These are phyloP conservation scores for Mucor saturninus DNA, from an alignment of 371 early-diverging fungal genomes.

Conservation along the genomic window DNA sequence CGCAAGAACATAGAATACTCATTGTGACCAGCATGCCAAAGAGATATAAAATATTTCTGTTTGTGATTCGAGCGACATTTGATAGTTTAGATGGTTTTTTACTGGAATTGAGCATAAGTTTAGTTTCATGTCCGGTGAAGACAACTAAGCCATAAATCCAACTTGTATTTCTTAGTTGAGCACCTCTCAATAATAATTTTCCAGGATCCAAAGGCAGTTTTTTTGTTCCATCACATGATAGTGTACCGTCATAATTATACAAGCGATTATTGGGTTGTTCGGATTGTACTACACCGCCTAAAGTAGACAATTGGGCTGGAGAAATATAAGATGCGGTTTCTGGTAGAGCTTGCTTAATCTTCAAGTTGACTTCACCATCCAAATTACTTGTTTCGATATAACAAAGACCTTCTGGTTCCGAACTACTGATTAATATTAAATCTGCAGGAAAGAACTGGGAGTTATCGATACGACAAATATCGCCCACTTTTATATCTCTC, in stretches of 20 bases:
- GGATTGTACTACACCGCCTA: conserved; percentile 67
- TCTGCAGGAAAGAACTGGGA: conserved; percentile 94
- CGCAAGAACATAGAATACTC: conserved; percentile 84
- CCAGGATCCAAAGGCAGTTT: conserved; percentile 77
- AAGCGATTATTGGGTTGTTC: conserved; percentile 88
- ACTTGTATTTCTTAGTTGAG: conserved; percentile 80
- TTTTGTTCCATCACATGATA: conserved; percentile 56
- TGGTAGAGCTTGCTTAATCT: conserved; percentile 83
- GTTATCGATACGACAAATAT: conserved; percentile 87
- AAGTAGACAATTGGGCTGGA: conserved; percentile 56
- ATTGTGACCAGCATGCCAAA: conserved; percentile 85
- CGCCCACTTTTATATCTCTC: conserved; percentile 88
- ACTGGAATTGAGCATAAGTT: conserved; percentile 85
- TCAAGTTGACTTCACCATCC: conserved; percentile 95
- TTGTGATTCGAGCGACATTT: conserved; percentile 85
- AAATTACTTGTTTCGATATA: conserved; percentile 96
- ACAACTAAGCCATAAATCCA: conserved; percentile 87
- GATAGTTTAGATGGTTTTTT: conserved; percentile 55
- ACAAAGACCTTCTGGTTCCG: conserved; percentile 89
- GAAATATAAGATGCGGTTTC: conserved; percentile 72
- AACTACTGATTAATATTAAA: conserved; percentile 80
- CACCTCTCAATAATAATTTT: conserved; percentile 81
- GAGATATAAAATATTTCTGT: conserved; percentile 89
- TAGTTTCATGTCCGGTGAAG: conserved; percentile 90
- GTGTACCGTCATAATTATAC: conserved; percentile 84